Conservation (phyloP, 1,284 basidiomycete species). For the Austroboletus niveus region DNA sequence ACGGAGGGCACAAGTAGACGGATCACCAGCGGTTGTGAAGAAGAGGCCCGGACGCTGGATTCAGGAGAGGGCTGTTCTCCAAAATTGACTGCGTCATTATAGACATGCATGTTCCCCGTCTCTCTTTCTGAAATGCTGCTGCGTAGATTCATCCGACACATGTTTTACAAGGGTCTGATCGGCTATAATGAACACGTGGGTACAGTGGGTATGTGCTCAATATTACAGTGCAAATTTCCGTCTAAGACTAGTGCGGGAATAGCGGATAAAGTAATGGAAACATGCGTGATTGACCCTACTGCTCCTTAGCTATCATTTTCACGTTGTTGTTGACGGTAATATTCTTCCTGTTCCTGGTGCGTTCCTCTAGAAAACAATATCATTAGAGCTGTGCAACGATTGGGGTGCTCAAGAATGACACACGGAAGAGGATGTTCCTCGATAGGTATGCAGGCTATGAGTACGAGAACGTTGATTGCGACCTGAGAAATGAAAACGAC, state of each 20-base stretch:
- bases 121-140: not conserved
- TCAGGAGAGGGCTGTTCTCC: constrained; percentile 53
- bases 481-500: constrained; percentile 83
- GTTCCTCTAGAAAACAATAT: constrained; percentile 46
- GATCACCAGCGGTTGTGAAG: constrained; percentile 46
- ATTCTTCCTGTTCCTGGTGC: constrained; percentile 58
- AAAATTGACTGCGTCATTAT: constrained; percentile 15
- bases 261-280: constrained; percentile 5
- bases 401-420: constrained; percentile 32
- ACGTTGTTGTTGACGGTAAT: constrained; percentile 40
- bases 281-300: constrained; percentile 16
- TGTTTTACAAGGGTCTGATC: constrained; percentile 3
- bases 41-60: constrained; percentile 78
- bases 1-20: constrained; percentile 26
- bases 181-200: constrained; percentile 22
- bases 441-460: constrained; percentile 66
- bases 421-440: constrained; percentile 74
- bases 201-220: constrained; percentile 26
- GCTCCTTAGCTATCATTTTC: constrained; percentile 14
- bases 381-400: constrained; percentile 13
- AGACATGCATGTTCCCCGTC: constrained; percentile 8
- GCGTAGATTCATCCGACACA: constrained; percentile 2
- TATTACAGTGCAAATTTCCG: constrained; percentile 34
- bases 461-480: constrained; percentile 59
- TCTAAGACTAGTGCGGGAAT: constrained; percentile 21